Evolutionary conservation across 345 rosid species (phyloP), one percentile per base, ranked within the genome.

Genomic region (Syzygium oleosum): DNA sequence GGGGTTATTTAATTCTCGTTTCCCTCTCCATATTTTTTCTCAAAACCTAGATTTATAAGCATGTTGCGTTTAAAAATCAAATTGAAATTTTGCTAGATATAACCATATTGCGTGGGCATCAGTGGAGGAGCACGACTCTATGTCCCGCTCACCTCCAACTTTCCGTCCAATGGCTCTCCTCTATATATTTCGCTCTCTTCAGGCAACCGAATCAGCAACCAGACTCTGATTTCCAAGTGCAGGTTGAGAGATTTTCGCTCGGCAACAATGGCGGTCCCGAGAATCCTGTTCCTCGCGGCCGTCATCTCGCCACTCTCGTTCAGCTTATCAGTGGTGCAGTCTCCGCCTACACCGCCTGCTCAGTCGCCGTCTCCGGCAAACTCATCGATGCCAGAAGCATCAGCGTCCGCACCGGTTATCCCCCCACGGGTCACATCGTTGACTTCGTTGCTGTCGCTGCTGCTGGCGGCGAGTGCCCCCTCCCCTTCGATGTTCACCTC

Each of bases 391-490:
- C 21, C 77, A n/a, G 53, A 31, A 12, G 79, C 46, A 31, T 31
- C 31, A 25, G 49, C 55, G 3, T 31, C 16, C 55, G 29, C 85
- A 9, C 65, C 86, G 59, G 19, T 43, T 46, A 46, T 52, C 56
- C 53, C 85, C n/a, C 53, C 25, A 1, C 85, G 23, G 56, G 29
- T 51, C 85, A 11, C 46, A 23, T 15, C 13, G 10, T 5, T 53
- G n/a, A 51, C 84, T 19, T 17, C 7, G 5, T 6, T 1, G 7
- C 53, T 23, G 14, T 41, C 23, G 9, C 52, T 4, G 3, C 54
- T 46, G 0, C 0, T 0, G 0, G 31, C 31, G 3, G 65, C 16
- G 0, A 7, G 29, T 21, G 41, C 87, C 6, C 87, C 22, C 1
- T 65, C 87, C 8, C 51, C 78, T 13, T 46, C 85, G 9, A 23